Evolutionary conservation across 1,139 yeast species (phyloP).

Genomic region (Komagataea norvegica): DNA sequence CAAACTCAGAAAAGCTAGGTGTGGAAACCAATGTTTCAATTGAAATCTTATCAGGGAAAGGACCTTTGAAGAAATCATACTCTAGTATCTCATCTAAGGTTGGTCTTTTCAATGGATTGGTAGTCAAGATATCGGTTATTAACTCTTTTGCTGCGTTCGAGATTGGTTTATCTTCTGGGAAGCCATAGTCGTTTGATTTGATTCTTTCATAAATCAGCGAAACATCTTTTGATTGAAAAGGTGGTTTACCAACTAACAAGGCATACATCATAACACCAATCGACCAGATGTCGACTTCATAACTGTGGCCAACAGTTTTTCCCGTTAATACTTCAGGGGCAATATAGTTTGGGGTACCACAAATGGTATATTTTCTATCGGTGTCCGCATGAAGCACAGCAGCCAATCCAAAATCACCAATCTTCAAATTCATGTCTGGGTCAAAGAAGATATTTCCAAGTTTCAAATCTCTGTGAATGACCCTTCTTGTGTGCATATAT

Average conservation of each 20-base stretch:
- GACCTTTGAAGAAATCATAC: constrained; percentile 81
- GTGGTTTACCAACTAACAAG: constrained; percentile 87
- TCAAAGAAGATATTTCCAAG: constrained; percentile 93
- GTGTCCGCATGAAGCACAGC: constrained; percentile 68
- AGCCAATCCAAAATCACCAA: constrained; percentile 96
- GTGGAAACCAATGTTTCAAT: constrained; percentile 57
- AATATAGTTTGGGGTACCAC: constrained; percentile 97
- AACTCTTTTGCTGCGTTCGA: constrained; percentile 69
- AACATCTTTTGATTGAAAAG: constrained; percentile 95
- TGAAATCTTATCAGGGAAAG: constrained; percentile 73
- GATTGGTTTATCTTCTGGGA: constrained; percentile 70
- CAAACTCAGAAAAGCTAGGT: constrained; percentile 44
- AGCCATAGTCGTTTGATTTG: constrained; percentile 72
- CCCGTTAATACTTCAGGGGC: constrained; percentile 96
- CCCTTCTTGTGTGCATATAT: constrained; percentile 86
- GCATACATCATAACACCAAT: constrained; percentile 95
- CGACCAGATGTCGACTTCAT: constrained; percentile 96
- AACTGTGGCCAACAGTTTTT: constrained; percentile 82
- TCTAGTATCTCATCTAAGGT: constrained; percentile 71
- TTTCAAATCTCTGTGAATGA: constrained; percentile 93
- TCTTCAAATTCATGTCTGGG: constrained; percentile 84
- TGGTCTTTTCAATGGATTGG: constrained; percentile 82
- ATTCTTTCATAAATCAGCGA: constrained; percentile 90
- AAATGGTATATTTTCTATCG: constrained; percentile 84
- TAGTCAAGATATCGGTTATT: constrained; percentile 65